phyloP scores from a whole-genome alignment of 2,329 filamentous ascomycete species.

The Talaromyces sp. region DNA sequence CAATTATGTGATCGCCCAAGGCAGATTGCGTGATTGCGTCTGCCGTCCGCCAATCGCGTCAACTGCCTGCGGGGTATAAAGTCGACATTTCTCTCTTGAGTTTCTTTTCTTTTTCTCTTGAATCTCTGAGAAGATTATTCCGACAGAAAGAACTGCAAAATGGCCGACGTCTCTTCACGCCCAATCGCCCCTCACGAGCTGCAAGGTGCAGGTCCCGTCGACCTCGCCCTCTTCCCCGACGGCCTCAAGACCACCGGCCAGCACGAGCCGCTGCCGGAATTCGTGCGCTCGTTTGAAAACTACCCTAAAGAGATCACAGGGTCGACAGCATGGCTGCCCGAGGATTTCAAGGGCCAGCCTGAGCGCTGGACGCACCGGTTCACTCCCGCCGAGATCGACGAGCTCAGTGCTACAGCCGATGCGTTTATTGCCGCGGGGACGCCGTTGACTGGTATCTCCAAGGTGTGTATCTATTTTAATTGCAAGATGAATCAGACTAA shows the following conservation, averaged over 20 bases:
- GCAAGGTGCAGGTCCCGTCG: constrained; percentile 15
- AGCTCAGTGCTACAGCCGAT: constrained; percentile 64
- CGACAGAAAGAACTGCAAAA: neutral
- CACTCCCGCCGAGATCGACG: constrained; percentile 59
- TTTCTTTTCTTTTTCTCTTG: too few species aligned
- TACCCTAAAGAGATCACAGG: constrained; percentile 69
- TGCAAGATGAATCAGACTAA: constrained; percentile 2
- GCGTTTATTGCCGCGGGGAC: constrained; percentile 60
- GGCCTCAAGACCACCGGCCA: constrained; percentile 67
- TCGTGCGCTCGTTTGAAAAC: constrained; percentile 60
- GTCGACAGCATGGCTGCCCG: constrained; percentile 65
- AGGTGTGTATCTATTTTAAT: constrained; percentile 33
- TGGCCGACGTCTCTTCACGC: neutral
- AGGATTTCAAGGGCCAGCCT: constrained; percentile 58
- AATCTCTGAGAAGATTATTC: neutral
- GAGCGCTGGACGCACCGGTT: constrained; percentile 71
- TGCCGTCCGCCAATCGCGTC: neutral
- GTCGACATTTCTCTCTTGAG: neutral
- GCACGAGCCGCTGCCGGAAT: constrained; percentile 62
- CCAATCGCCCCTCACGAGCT: neutral
- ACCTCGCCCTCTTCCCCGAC: constrained; percentile 55
- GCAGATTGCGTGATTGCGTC: neutral
- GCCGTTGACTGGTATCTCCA: constrained; percentile 66
- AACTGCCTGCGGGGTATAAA: neutral
- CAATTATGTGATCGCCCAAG: neutral